Evolutionary conservation across 2,329 filamentous ascomycete species (phyloP), one percentile per base, ranked within the genome.

Genomic region (Nothopassalora personata): DNA sequence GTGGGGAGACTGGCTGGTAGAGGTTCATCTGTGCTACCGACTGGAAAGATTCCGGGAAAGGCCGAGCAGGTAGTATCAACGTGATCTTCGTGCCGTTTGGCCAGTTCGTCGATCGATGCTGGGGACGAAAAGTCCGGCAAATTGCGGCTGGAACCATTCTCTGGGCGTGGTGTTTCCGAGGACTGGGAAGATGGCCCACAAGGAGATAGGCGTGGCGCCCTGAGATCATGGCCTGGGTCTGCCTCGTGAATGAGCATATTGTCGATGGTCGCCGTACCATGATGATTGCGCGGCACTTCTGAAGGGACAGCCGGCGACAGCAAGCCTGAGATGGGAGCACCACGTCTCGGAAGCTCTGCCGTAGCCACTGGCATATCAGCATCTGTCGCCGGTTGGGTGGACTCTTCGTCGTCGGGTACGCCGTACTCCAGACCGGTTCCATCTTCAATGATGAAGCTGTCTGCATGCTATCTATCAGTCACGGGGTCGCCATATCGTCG

Each of bases 401-500:
- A 33, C 39, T 60, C 54, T 11, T 61, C 58, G 28, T 61, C 62
- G 18, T 64, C 60, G 11, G 60, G 58, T 10, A 65, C 56, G n/a
- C 61, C 61, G 51, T 64, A 65, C 43, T 67, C 65, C 10, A 60
- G 57, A 7, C 63, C 63, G 10, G 55, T 51, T 0, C 63, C 63
- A 57, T 67, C 65, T 43, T 67, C 65, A 13, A 65, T 33, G 28
- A 67, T 56, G 39, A 63, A 67, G 13, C 59, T 62, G 28, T 59
- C 60, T 63, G 53, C 49, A 19, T 31, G 18, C 18, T 11, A 18
- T 50, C 18, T 11, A 18, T 50, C 47, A 50, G 47, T 10, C 6
- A n/a, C 1, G 15, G 28, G 5, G 3, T 3, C n/a, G 23, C 10
- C 10, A n/a, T 4, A 28, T n/a, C 10, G 18, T 28, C 28, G 19